Conservation (phyloP, 176 grass and related monocot genomes). For the Lolium perenne region DNA sequence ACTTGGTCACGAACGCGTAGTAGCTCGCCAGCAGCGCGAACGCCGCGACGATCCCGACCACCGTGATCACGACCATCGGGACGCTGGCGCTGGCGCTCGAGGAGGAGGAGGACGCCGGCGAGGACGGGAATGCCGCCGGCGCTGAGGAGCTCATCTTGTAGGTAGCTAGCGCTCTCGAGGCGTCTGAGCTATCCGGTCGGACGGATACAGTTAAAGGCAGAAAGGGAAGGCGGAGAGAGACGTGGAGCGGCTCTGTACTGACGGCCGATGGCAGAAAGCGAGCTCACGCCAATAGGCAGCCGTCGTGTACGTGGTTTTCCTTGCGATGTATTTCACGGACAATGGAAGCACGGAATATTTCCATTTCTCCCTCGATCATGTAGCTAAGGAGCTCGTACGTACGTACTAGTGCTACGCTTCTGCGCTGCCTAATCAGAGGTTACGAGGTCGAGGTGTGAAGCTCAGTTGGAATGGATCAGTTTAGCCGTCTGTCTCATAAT, state of each 20-base stretch:
- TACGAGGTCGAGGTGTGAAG: too few relatives aligned
- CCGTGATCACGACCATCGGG: constrained; percentile 78
- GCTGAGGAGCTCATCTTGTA: constrained; percentile 49
- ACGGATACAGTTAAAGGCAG: constrained; percentile 32
- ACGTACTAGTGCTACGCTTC: too few relatives aligned
- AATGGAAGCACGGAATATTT: not conserved
- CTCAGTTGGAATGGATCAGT: too few relatives aligned
- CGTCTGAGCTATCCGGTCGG: not conserved
- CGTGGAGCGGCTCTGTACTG: constrained; percentile 47
- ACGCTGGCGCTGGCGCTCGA: constrained; percentile 48
- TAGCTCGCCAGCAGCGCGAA: constrained; percentile 77
- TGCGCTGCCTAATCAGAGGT: too few relatives aligned
- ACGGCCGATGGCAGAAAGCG: not conserved
- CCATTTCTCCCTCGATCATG: not conserved
- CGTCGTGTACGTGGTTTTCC: too few relatives aligned
- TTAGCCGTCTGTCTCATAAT: too few relatives aligned
- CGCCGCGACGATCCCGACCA: constrained; percentile 78
- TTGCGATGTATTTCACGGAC: not conserved
- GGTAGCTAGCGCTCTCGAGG: not conserved
- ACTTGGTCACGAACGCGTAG: constrained; percentile 86
- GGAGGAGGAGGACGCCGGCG: constrained; percentile 24
- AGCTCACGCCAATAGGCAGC: not conserved
- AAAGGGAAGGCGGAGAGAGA: constrained; percentile 32
- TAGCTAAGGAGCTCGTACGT: too few relatives aligned
- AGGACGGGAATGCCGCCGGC: constrained; percentile 22